Base-by-base conservation (phyloP, 2,329 filamentous ascomycete species). In the Claviceps quebecensis region DNA sequence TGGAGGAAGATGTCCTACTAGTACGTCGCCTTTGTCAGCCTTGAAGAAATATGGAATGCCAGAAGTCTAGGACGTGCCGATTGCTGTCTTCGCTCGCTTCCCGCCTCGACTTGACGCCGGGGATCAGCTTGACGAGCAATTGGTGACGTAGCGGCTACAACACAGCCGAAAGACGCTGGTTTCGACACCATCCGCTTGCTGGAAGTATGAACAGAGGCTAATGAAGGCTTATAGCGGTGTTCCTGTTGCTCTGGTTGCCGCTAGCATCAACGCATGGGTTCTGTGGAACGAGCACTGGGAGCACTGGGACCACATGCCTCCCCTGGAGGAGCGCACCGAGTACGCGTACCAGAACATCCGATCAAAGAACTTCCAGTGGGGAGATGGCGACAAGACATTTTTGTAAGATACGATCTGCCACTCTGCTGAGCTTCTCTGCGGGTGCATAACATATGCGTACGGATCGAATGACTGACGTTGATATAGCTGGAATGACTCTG, bases 261-360 rank as follows among this genome's bases (percentile, higher is more conserved):
- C 85, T 54, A 68, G 72, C 59, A 74, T 83, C 71, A 98, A 98
- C 70, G 90, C 90, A 63, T 95, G 86, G 69, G 82, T 83, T 66
- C 82, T 95, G 57, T 98, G 89, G 88, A 83, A 80, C 63, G 87
- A 94, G 75, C 93, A 98, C 73, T 97, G 91, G 91, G 87, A 94
- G 73, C 93, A 98, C 78, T 88, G 85, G 81, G 73, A 70, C 50
- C 91, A 97, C 74, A 73, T 87, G 70, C 81, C 86, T 55, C 86
- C 93, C 59, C 76, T 91, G 60, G 88, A 95, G 76, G 93, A 98
- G 75, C 85, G 87, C 66, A 73, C 78, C 63, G 87, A 97, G 76
- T 98, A 97, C 73, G 75, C 89, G 54, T 98, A 95, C 82, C 87
- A 95, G 81, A 98, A 98, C 79, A 86, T 98, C 70, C 86, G 93